These are phyloP conservation scores for Cruciata laevipes DNA, from an alignment of 257 asterid genomes.

Conservation along the genomic window DNA sequence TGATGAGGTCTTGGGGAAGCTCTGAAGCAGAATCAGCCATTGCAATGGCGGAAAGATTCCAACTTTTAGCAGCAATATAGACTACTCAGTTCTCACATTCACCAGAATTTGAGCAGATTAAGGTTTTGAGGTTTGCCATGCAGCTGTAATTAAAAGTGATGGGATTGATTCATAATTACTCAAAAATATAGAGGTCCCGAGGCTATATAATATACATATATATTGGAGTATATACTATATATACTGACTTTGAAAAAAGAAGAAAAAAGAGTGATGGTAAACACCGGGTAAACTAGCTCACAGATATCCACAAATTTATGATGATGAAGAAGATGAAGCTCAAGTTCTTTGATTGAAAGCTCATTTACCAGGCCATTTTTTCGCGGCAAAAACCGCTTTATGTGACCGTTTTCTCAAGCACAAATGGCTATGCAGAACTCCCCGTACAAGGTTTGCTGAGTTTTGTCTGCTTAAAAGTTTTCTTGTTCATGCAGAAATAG, in stretches of 20 bases:
- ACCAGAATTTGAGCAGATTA: background rate
- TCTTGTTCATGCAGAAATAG: background rate
- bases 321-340: conserved; percentile 12
- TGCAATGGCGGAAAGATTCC: background rate
- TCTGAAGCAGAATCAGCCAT: background rate
- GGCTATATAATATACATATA: no score
- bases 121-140: background rate
- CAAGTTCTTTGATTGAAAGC: conserved; percentile 23
- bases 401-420: conserved; percentile 24
- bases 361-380: conserved; percentile 25
- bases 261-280: background rate
- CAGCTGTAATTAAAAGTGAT: background rate
- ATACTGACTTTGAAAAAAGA: no score
- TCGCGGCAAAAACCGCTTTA: conserved; percentile 19
- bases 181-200: background rate
- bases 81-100: no score
- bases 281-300: background rate
- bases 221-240: no score
- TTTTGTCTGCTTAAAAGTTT: background rate
- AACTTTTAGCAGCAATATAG: background rate
- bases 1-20: background rate
- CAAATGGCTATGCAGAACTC: conserved; percentile 62
- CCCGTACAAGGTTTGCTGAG: conserved; percentile 46
- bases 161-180: background rate
- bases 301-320: conserved; percentile 20